phyloP scores from a whole-genome alignment of 1,139 yeast species.

The Pichia sp. region DNA sequence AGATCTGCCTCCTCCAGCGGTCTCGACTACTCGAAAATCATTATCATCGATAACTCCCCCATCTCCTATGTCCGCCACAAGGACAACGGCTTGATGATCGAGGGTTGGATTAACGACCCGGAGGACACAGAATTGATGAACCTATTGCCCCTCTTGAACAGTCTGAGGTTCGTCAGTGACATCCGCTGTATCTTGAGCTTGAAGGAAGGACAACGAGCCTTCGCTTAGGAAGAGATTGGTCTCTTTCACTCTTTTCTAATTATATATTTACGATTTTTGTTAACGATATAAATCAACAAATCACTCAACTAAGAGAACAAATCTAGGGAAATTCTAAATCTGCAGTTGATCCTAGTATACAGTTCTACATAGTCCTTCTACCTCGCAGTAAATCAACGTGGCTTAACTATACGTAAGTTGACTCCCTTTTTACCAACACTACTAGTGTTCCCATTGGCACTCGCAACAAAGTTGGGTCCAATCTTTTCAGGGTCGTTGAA shows the following conservation, averaged over 20 bases:
- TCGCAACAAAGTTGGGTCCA: neutral
- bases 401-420: slow-evolving; percentile 10
- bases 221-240: slow-evolving; percentile 27
- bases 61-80: slow-evolving; percentile 79
- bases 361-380: neutral
- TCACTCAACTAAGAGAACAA: neutral
- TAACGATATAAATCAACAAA: neutral
- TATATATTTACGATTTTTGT: neutral
- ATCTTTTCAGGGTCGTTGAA: neutral
- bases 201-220: slow-evolving; percentile 70
- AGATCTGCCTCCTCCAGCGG: slow-evolving; percentile 8
- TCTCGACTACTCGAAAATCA: slow-evolving; percentile 60
- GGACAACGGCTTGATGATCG: slow-evolving; percentile 85
- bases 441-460: neutral
- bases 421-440: slow-evolving; percentile 8
- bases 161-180: slow-evolving; percentile 76
- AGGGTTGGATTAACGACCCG: slow-evolving; percentile 97
- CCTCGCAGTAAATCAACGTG: neutral
- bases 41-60: slow-evolving; percentile 90
- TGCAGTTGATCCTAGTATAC: neutral
- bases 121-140: slow-evolving; percentile 78
- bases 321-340: too few relatives aligned
- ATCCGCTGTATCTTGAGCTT: slow-evolving; percentile 78
- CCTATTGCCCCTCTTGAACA: slow-evolving; percentile 73
- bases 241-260: neutral